A percentile compares a stretch with the other conserved stretches of the same genome.
Conservation (phyloP, 352 stramenopile genomes). For the Phytopythium sindhum region DNA sequence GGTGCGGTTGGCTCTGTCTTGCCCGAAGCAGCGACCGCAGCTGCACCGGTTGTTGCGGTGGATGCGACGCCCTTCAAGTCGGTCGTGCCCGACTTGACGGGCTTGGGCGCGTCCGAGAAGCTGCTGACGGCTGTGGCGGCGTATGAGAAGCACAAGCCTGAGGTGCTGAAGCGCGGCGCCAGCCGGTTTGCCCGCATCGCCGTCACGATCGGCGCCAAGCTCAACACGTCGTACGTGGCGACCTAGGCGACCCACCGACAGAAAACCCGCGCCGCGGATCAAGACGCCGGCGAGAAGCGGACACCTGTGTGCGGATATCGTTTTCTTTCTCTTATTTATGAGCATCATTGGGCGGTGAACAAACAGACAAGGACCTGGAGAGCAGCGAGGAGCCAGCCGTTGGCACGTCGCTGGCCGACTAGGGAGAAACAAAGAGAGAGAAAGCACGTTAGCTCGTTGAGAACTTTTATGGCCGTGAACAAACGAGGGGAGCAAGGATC, state of each 20-base stretch:
- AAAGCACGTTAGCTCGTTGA: not conserved
- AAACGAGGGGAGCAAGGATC: not conserved
- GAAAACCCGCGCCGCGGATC: not conserved
- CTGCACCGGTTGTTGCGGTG: slow-evolving; percentile 4
- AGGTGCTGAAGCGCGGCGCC: slow-evolving; percentile 64
- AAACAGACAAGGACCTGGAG: not conserved
- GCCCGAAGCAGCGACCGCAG: not conserved
- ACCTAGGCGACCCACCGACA: slow-evolving; percentile 15
- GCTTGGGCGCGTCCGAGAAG: slow-evolving; percentile 71
- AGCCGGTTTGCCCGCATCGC: slow-evolving; percentile 66
- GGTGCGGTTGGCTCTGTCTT: not conserved
- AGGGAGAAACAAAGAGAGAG: not conserved
- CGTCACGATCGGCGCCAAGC: slow-evolving; percentile 71
- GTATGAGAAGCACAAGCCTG: slow-evolving; percentile 82
- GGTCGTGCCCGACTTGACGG: slow-evolving; percentile 70
- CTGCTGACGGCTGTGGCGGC: slow-evolving; percentile 73
- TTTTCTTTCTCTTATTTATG: slow-evolving; percentile 6
- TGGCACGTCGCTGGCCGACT: too few species aligned
- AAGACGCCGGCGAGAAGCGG: not conserved
- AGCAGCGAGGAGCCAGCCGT: not conserved
- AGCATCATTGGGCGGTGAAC: slow-evolving; percentile 4
- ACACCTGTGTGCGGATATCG: not conserved
- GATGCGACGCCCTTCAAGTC: slow-evolving; percentile 47
- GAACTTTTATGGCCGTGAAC: not conserved
- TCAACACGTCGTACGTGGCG: slow-evolving; percentile 67